These are phyloP conservation scores for Trichoderma sp. DNA, from an alignment of 2,329 filamentous ascomycete genomes.

Conservation along the genomic window DNA sequence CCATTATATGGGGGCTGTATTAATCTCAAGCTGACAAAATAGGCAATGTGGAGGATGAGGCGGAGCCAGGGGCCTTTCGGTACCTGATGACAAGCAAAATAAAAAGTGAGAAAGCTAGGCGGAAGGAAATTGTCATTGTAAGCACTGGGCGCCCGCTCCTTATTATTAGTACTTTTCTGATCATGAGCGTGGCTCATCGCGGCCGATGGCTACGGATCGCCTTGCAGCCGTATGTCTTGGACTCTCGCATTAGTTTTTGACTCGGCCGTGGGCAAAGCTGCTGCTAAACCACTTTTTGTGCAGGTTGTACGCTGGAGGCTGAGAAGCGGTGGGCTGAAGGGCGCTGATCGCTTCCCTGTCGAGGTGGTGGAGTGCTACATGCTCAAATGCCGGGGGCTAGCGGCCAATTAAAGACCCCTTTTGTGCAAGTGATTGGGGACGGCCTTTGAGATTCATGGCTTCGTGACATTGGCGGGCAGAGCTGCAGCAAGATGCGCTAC, in stretches of 20 bases:
- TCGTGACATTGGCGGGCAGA: constrained; percentile 19
- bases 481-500: constrained; percentile 2
- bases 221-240: constrained; percentile 12
- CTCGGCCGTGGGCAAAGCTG: not conserved
- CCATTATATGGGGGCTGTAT: constrained; percentile 16
- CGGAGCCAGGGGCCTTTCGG: constrained; percentile 13
- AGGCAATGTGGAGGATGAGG: constrained; percentile 18
- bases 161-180: constrained; percentile 21
- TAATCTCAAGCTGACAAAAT: constrained; percentile 11
- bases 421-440: not conserved
- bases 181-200: constrained; percentile 20
- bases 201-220: constrained; percentile 5
- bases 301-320: constrained; percentile 18
- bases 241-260: not conserved
- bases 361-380: constrained; percentile 10
- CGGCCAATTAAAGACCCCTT: constrained; percentile 20
- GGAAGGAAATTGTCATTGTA: constrained; percentile 1
- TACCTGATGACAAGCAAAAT: not conserved
- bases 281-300: not conserved
- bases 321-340: constrained; percentile 18
- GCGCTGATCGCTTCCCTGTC: constrained; percentile 23
- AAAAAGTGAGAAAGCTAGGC: constrained; percentile 1
- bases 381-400: constrained; percentile 20
- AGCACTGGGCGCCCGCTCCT: constrained; percentile 22
- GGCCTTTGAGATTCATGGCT: constrained; percentile 15